Evolutionary conservation across 2,329 filamentous ascomycete species (phyloP), one percentile per base, ranked within the genome.

Genomic region (Ceratocystis variospora): DNA sequence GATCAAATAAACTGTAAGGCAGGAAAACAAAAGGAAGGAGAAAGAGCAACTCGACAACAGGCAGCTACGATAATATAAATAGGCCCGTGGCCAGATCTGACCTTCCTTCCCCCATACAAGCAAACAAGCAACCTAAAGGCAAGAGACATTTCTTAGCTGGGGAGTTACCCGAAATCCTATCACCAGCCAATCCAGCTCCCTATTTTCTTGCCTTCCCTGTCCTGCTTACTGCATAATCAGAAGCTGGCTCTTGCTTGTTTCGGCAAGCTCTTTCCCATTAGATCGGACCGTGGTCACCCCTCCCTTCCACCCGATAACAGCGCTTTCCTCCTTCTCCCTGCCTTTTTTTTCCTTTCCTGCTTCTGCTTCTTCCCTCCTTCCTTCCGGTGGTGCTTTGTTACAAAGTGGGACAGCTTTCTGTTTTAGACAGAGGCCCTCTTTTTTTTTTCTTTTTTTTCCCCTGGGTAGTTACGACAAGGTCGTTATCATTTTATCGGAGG

Each of bases 211-310:
- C 61, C 46, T 28, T 25, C 33, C 59, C 22, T 44, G 31, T 15
- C 3, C 19, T 48, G 61, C 41, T 62, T 62, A 45, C 25, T n/a
- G 33, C 61, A 46, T 19, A 48, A 28, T 59, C 55, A 59, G 55
- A 45, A 63, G 62, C 25, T 63, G 19, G 62, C 62, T 63, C 62
- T 63, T 62, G 61, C 61, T 62, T 45, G 28, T 62, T 63, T 63
- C 62, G 45, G 62, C 46, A 63, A 37, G 62, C 45, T 46, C 46
- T 63, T 25, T 37, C 61, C 44, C 37, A 31, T 50, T 33, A 53
- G 44, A 53, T 63, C 22, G 25, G 46, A 44, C 62, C 44, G 46
- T 63, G 46, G 55, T 31, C 55, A 59, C 55, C 55, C 28, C 55
- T 37, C 45, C 62, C 62, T 41, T 63, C 62, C 46, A 46, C 46